These are phyloP conservation scores for Spencermartinsiella europaea DNA, from an alignment of 805 yeast genomes.

Conservation along the genomic window DNA sequence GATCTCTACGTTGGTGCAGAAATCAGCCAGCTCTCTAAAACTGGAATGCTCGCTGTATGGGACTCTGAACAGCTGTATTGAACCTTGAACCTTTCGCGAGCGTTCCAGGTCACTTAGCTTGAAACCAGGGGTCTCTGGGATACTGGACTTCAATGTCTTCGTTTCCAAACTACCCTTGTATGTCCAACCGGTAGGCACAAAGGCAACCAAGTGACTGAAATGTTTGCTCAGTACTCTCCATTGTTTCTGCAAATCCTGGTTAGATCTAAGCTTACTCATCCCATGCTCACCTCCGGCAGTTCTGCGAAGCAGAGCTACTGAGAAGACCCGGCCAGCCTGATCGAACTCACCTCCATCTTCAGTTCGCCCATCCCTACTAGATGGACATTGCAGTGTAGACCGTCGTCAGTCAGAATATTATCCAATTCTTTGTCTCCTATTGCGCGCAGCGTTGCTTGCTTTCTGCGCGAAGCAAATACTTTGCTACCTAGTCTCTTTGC, in stretches of 20 bases:
- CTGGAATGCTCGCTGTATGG: slow-evolving; percentile 97
- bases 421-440: slow-evolving; percentile 40
- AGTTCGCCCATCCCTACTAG: slow-evolving; percentile 61
- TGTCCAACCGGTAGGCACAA: slow-evolving; percentile 92
- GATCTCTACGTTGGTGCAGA: slow-evolving; percentile 50
- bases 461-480: slow-evolving; percentile 41
- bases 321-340: no score
- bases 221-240: slow-evolving; percentile 42
- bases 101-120: slow-evolving; percentile 12
- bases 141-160: slow-evolving; percentile 13
- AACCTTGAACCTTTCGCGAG: slow-evolving; percentile 28
- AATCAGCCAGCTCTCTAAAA: slow-evolving; percentile 68
- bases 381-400: slow-evolving; percentile 55
- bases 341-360: slow-evolving; percentile 32
- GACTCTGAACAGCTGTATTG: slow-evolving; percentile 49
- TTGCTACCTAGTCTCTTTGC: slow-evolving; percentile 32
- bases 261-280: neutral
- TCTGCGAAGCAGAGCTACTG: no score
- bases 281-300: neutral
- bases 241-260: slow-evolving; percentile 39
- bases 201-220: slow-evolving; percentile 62
- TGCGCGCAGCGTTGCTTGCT: slow-evolving; percentile 43
- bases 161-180: slow-evolving; percentile 37
- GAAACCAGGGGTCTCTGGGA: slow-evolving; percentile 13
- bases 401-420: slow-evolving; percentile 41